These are phyloP conservation scores for Hanseniaspora thailandica DNA, from an alignment of 805 yeast species.

Conservation along the genomic window DNA sequence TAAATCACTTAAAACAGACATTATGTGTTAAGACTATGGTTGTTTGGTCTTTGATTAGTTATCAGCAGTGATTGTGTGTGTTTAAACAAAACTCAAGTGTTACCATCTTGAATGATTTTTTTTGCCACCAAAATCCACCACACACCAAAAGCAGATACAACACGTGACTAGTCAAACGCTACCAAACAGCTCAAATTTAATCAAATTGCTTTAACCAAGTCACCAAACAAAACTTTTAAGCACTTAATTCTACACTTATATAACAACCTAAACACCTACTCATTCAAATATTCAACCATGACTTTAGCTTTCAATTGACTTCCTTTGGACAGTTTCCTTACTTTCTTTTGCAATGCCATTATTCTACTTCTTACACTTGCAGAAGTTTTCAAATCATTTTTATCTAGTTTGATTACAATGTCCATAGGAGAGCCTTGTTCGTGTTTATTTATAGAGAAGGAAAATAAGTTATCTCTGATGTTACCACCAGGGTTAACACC, in stretches of 20 bases:
- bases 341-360: slow-evolving; percentile 46
- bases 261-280: background rate
- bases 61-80: too few relatives aligned
- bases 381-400: slow-evolving; percentile 46
- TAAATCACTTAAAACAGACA: slow-evolving; percentile 50
- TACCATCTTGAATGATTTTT: too few relatives aligned
- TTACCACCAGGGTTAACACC: slow-evolving; percentile 76
- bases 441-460: slow-evolving; percentile 29
- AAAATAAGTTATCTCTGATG: slow-evolving; percentile 48
- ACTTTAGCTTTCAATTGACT: slow-evolving; percentile 43
- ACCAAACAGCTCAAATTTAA: too few relatives aligned
- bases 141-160: background rate
- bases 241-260: background rate
- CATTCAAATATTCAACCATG: slow-evolving; percentile 33
- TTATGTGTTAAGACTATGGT: too few relatives aligned
- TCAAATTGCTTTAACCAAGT: too few relatives aligned
- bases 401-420: slow-evolving; percentile 35
- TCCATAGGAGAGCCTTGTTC: slow-evolving; percentile 20
- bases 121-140: background rate
- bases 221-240: background rate
- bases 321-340: slow-evolving; percentile 42
- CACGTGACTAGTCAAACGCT: too few relatives aligned
- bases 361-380: slow-evolving; percentile 50
- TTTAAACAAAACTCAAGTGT: too few relatives aligned
- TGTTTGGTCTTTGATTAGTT: too few relatives aligned